These are phyloP conservation scores for Cubamyces lactineus DNA, from an alignment of 768 basidiomycete species.

Conservation along the genomic window DNA sequence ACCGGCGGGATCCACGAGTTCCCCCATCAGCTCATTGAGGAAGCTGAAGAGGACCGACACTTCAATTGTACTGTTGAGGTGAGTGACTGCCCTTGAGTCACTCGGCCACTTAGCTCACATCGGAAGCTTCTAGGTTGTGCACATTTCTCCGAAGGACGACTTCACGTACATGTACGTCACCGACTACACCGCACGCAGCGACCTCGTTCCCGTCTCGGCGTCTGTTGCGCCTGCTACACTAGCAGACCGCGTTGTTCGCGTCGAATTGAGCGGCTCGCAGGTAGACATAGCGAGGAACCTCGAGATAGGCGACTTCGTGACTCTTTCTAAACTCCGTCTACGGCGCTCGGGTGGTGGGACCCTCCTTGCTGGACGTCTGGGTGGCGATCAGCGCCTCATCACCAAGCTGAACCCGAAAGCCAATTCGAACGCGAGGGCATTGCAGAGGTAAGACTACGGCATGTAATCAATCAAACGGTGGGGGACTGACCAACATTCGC, in stretches of 20 bases:
- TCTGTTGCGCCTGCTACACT: constrained; percentile 43
- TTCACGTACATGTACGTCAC: constrained; percentile 57
- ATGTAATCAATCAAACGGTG: not conserved
- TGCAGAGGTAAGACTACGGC: constrained; percentile 43
- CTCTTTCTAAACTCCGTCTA: constrained; percentile 56
- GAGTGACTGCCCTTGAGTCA: not conserved
- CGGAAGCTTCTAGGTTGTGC: constrained; percentile 47
- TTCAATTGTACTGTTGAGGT: constrained; percentile 67
- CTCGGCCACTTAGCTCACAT: not conserved
- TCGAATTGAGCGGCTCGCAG: constrained; percentile 56
- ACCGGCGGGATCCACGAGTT: constrained; percentile 37
- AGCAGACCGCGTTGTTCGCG: constrained; percentile 53
- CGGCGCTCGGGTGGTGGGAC: constrained; percentile 37
- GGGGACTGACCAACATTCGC: not conserved
- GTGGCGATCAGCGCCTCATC: constrained; percentile 50
- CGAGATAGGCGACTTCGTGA: constrained; percentile 45
- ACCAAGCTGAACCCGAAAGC: constrained; percentile 44
- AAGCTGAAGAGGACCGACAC: constrained; percentile 46
- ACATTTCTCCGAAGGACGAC: constrained; percentile 39
- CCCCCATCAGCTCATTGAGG: constrained; percentile 50
- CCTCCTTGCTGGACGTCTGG: constrained; percentile 48
- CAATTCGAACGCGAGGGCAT: constrained; percentile 40
- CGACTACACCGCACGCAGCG: constrained; percentile 61
- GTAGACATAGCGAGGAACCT: constrained; percentile 43
- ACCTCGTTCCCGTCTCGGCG: constrained; percentile 39